Conservation (phyloP, 2,329 filamentous ascomycete species). For the Cladosporium sp. region DNA sequence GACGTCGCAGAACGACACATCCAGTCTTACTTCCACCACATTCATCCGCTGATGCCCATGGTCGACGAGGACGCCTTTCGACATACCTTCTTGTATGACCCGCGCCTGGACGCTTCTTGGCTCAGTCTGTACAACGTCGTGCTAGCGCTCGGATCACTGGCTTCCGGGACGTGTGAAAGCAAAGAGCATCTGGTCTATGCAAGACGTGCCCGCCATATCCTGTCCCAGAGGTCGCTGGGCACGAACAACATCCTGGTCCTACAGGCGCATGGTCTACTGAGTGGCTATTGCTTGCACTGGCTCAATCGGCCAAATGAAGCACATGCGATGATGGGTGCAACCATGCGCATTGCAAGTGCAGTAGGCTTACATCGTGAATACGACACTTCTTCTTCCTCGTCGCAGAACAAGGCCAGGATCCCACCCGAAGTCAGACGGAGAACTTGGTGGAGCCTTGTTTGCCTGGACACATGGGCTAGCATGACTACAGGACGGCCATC, state of each 20-base stretch:
- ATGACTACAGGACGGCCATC: constrained; percentile 66
- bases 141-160: constrained; percentile 17
- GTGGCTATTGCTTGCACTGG: constrained; percentile 21
- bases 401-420: constrained; percentile 25
- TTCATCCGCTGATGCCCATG: constrained; percentile 21
- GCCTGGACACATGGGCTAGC: constrained; percentile 67
- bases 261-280: constrained; percentile 17
- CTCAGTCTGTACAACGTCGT: constrained; percentile 19
- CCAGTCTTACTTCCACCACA: constrained; percentile 17
- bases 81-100: constrained; percentile 17
- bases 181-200: constrained; percentile 16
- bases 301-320: constrained; percentile 20
- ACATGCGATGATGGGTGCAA: constrained; percentile 19
- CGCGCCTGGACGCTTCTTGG: constrained; percentile 17
- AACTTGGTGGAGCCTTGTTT: constrained; percentile 71
- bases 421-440: constrained; percentile 58
- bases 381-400: background rate
- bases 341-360: constrained; percentile 18
- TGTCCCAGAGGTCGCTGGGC: constrained; percentile 16
- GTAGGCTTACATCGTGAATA: constrained; percentile 19
- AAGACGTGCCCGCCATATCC: constrained; percentile 14
- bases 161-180: constrained; percentile 13
- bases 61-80: constrained; percentile 20
- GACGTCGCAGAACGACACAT: constrained; percentile 16
- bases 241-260: constrained; percentile 17